Evolutionary conservation across 495 filamentous ascomycete genomes (phyloP).

Genomic region (Podospora appendiculata): DNA sequence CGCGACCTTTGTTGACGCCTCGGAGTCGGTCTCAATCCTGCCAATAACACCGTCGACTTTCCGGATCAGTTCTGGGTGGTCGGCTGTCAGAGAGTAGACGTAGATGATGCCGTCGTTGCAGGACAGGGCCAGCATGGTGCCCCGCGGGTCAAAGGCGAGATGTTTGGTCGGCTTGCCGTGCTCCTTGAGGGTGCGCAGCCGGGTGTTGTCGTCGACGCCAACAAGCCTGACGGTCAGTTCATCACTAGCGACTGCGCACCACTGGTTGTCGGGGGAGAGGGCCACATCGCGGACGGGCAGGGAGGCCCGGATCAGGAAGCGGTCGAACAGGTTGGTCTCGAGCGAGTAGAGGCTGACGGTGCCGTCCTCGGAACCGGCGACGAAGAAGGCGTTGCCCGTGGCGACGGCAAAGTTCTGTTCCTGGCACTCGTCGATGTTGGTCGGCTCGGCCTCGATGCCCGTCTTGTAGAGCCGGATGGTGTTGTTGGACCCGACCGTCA

Average conservation of each 20-base stretch:
- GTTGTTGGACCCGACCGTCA: conserved; percentile 88
- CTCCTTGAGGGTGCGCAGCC: conserved; percentile 67
- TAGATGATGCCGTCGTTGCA: conserved; percentile 85
- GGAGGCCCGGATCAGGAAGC: conserved; percentile 71
- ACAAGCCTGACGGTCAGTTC: conserved; percentile 87
- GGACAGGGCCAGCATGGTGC: conserved; percentile 68
- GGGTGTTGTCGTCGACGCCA: conserved; percentile 65
- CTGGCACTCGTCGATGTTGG: conserved; percentile 78
- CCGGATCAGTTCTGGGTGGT: conserved; percentile 70
- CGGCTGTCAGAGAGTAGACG: conserved; percentile 73
- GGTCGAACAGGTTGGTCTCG: conserved; percentile 64
- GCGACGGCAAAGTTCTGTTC: conserved; percentile 73
- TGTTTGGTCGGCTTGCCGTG: conserved; percentile 83
- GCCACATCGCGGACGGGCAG: conserved; percentile 81
- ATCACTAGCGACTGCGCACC: conserved; percentile 95
- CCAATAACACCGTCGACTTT: conserved; percentile 83
- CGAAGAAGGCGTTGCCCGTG: conserved; percentile 74
- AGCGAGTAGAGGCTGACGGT: conserved; percentile 83
- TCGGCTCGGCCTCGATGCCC: conserved; percentile 82
- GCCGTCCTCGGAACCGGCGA: conserved; percentile 86
- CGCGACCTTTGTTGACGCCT: conserved; percentile 63
- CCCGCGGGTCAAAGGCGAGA: conserved; percentile 78
- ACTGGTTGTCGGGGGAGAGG: conserved; percentile 73
- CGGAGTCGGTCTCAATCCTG: conserved; percentile 66
- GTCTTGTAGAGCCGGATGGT: conserved; percentile 85